Evolutionary conservation across 2,329 filamentous ascomycete genomes (phyloP), one percentile per base, ranked within the genome.

Genomic region (Lizonia empirigonia): DNA sequence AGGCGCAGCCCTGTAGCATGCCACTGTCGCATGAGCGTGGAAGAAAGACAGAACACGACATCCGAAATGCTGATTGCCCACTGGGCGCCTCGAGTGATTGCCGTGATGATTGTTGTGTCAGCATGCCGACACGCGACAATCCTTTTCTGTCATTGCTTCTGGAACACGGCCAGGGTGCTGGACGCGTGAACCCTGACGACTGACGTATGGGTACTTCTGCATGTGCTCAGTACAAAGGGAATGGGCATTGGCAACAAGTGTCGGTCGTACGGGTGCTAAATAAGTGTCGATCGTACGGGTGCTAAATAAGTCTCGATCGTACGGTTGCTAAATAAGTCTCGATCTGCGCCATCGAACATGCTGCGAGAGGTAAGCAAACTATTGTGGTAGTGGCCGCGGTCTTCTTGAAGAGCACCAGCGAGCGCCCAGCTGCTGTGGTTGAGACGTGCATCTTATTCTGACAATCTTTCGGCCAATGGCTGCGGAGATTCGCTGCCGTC

Each of bases 1-100:
- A 52, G 49, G 49, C 42, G 49, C 27, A 41, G 44, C 41, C 26
- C 40, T 50, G 51, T 54, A 26, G 46, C 38, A 47, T 47, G 38
- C 39, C 44, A 37, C 41, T 35, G 42, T 53, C 39, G 23, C 38
- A 53, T 24, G 38, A 53, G 34, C 42, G 50, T 53, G 44, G 50
- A 47, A 47, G 42, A 42, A 20, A 4, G 7, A 26, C 36, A 38
- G 22, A 18, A 38, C 34, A 45, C 49, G n/a, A 13, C 32, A 37
- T 39, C 20, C 6, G 41, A 51, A 46, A 44, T 39, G 44, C 38
- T 53, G 38, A 49, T 47, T n/a, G 23, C n/a, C n/a, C 37, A 32
- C 27, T 44, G 26, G 44, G 27, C 42, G 38, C 44, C 49, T 34
- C 15, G 26, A 8, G 41, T 19, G 30, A 27, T 41, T 20, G 34